Base-by-base conservation (phyloP, 306 rosid species). In the Boehmeria nivea region DNA sequence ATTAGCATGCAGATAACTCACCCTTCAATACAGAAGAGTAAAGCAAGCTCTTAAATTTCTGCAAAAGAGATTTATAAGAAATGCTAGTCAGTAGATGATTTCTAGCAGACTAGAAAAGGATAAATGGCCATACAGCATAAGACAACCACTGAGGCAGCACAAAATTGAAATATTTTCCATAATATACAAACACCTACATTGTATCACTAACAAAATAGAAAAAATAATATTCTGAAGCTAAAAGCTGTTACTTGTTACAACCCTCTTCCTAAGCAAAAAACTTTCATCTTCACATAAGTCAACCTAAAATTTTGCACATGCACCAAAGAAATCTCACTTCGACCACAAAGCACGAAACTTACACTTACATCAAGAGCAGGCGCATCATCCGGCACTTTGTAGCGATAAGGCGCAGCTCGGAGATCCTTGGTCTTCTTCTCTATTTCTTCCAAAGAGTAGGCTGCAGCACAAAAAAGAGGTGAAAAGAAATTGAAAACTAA, bases 11-110 rank as follows among this genome's bases (percentile, higher is more conserved):
- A 23, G 20, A 42, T 23, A 45, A 60, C 67, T 2, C 51, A 89
- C 97, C 95, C 60, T 79, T 62, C 78, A 86, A 51, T 61, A 80
- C 72, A 61, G 85, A 69, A 60, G 87, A 68, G 77, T 71, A 77
- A 11, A 79, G 58, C 57, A 69, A 59, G 50, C 70, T 69, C 73
- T 82, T 83, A 59, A 87, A 60, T 71, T 82, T 91, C 98, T 90
- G 94, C 81, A 74, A 24, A 71, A 62, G 39, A 62, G 13, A 58
- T 42, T 12, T 46, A 67, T 45, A 48, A 20, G 13, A 20, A 45
- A 65, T 20, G 67, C 79, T 62, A 78, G 1, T 33, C 50, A 53
- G 53, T 18, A 8, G 47, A 53, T 15, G 17, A 59, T 17, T 25
- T 43, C 51, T 31, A 0, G 9, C 9, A 28, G 34, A 3, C 5